A percentile compares a stretch with the other conserved stretches of the same genome.
These are phyloP conservation scores for Candida glaebosa DNA, from an alignment of 805 yeast species.

Conservation along the genomic window DNA sequence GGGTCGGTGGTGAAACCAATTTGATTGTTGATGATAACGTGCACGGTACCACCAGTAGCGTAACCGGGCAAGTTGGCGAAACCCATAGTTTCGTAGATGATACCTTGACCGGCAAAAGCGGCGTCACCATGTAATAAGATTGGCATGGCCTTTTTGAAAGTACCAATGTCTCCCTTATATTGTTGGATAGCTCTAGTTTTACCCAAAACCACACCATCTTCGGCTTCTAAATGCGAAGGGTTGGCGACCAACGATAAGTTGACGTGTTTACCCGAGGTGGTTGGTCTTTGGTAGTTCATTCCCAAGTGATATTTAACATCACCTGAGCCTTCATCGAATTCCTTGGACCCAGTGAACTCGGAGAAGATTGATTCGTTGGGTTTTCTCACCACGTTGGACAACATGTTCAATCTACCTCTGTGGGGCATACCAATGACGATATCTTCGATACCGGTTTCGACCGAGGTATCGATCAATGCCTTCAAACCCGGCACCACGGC, in stretches of 20 bases:
- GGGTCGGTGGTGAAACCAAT: conserved; percentile 99
- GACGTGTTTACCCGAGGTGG: conserved; percentile 95
- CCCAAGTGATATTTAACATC: conserved; percentile 99
- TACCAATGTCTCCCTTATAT: conserved; percentile 81
- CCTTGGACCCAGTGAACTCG: conserved; percentile 89
- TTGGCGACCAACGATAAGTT: conserved; percentile 95
- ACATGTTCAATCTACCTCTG: conserved; percentile 97
- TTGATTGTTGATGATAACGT: conserved; percentile 95
- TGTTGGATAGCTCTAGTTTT: conserved; percentile 95
- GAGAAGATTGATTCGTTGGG: conserved; percentile 97
- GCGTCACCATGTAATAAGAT: conserved; percentile 98
- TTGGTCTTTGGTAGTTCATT: conserved; percentile 98
- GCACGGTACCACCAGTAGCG: conserved; percentile 98
- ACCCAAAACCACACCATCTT: conserved; percentile 98
- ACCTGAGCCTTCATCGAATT: conserved; percentile 95
- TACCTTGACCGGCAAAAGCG: conserved; percentile 98
- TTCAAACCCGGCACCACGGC: conserved; percentile 95
- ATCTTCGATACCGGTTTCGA: conserved; percentile 90
- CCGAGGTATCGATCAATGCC: conserved; percentile 90
- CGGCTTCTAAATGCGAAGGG: conserved; percentile 98
- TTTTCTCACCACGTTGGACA: conserved; percentile 96
- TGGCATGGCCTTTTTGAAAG: conserved; percentile 82
- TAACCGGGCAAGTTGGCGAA: conserved; percentile 89
- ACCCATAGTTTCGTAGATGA: conserved; percentile 97
- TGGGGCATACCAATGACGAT: conserved; percentile 99